These are phyloP conservation scores for Podaxis carcinomalis DNA, from an alignment of 768 basidiomycete species.

Conservation along the genomic window DNA sequence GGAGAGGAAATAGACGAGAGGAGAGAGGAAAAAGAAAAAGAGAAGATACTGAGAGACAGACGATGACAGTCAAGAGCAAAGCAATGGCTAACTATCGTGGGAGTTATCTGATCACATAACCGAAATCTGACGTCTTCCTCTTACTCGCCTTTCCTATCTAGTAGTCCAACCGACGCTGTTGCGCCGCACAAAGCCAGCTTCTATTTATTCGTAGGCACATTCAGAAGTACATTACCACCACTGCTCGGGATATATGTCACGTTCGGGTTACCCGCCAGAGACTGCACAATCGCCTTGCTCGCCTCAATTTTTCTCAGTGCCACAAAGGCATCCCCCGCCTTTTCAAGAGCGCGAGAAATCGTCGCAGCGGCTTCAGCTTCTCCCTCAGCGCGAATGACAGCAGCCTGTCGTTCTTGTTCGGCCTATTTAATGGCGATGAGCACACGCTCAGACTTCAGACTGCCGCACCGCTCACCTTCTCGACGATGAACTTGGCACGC, in stretches of 20 bases:
- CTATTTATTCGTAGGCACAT: slow-evolving; percentile 63
- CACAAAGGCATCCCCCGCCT: slow-evolving; percentile 95
- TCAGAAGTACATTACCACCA: slow-evolving; percentile 75
- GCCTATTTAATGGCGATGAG: slow-evolving; percentile 49
- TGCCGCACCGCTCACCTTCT: slow-evolving; percentile 59
- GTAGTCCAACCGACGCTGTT: slow-evolving; percentile 6
- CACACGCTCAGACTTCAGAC: not conserved
- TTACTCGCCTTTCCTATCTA: slow-evolving; percentile 9
- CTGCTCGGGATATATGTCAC: slow-evolving; percentile 88
- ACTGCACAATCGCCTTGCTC: slow-evolving; percentile 93
- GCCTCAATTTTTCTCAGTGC: slow-evolving; percentile 96
- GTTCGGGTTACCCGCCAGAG: slow-evolving; percentile 72
- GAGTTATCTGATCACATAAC: slow-evolving; percentile 33
- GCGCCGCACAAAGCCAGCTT: slow-evolving; percentile 7
- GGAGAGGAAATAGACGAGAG: slow-evolving; percentile 44
- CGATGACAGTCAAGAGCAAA: slow-evolving; percentile 45
- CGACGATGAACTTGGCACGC: slow-evolving; percentile 97
- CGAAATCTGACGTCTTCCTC: slow-evolving; percentile 15
- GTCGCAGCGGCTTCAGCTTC: slow-evolving; percentile 97
- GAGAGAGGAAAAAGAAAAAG: slow-evolving; percentile 44
- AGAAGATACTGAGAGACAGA: slow-evolving; percentile 43
- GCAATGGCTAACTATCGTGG: slow-evolving; percentile 31
- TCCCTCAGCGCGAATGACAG: slow-evolving; percentile 96
- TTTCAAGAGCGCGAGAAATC: slow-evolving; percentile 86
- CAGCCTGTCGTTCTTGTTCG: slow-evolving; percentile 98